A percentile compares a stretch with the other conserved stretches of the same genome.
These are phyloP conservation scores for Naganishia antarctica DNA, from an alignment of 768 basidiomycete species.

Conservation along the genomic window DNA sequence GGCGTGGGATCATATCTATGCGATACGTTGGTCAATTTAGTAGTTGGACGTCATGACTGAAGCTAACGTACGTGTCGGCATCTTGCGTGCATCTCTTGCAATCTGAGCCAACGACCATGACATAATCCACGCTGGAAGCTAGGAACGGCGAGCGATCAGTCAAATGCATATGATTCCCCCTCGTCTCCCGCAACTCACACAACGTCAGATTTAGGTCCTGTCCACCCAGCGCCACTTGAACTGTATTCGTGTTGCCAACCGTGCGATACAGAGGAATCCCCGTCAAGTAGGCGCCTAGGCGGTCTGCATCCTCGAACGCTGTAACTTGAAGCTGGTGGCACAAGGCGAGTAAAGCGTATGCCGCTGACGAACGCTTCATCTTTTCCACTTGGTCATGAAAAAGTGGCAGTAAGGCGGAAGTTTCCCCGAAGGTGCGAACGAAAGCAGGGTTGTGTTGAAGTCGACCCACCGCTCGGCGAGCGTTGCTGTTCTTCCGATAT, in stretches of 20 bases:
- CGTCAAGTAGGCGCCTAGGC: constrained; percentile 36
- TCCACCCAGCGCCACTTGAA: constrained; percentile 34
- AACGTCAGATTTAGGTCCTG: constrained; percentile 39
- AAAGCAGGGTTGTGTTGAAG: no score
- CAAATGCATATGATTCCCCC: not conserved
- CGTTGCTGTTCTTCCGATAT: no score
- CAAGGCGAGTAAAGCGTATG: not conserved
- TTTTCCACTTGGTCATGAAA: not conserved
- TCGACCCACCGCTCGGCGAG: no score
- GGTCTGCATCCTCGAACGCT: not conserved
- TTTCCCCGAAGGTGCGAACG: no score
- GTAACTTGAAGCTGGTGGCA: no score
- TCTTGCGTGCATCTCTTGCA: constrained; percentile 33
- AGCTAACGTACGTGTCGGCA: constrained; percentile 28
- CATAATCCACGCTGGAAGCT: constrained; percentile 44
- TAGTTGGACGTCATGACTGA: no score
- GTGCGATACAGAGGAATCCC: constrained; percentile 37
- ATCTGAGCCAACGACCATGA: constrained; percentile 33
- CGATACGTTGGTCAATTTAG: not conserved
- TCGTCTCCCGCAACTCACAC: constrained; percentile 33
- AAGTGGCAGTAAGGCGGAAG: no score
- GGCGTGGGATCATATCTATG: not conserved
- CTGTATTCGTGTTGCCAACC: constrained; percentile 39
- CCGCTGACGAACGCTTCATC: not conserved
- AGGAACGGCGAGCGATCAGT: not conserved